Evolutionary conservation across 2,329 filamentous ascomycete genomes (phyloP).

Genomic region (Sporothrix variecibatus): DNA sequence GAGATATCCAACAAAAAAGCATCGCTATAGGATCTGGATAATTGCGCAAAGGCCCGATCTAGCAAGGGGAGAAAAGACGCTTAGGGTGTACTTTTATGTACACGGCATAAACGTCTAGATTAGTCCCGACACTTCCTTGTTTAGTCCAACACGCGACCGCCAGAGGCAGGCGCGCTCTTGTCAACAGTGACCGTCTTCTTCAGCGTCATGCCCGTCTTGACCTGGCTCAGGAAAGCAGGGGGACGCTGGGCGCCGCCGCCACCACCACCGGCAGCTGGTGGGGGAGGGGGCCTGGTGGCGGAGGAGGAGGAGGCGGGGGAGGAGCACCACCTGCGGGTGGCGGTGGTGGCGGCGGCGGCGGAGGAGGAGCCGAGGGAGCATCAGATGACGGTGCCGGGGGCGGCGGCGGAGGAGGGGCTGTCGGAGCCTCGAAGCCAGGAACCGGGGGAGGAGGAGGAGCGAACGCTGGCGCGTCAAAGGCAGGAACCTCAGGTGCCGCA

Average conservation of each 20-base stretch:
- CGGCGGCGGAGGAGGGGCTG: conserved; percentile 32
- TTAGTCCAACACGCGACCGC: conserved; percentile 71
- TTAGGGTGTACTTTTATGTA: background rate
- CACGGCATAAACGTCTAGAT: conserved; percentile 29
- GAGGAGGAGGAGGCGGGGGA: conserved; percentile 47
- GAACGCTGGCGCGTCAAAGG: conserved; percentile 28
- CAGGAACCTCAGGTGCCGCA: conserved; percentile 34
- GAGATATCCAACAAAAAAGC: conserved; percentile 4
- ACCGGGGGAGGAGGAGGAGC: conserved; percentile 29
- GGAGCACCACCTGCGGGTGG: conserved; percentile 42
- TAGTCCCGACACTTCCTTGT: background rate
- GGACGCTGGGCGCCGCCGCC: conserved; percentile 43
- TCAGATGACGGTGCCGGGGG: conserved; percentile 32
- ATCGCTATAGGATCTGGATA: background rate
- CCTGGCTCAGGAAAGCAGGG: conserved; percentile 74
- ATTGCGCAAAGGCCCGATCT: background rate
- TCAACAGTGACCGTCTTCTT: conserved; percentile 92
- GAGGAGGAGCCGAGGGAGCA: conserved; percentile 36
- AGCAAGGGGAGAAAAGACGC: background rate
- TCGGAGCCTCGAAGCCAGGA: conserved; percentile 39
- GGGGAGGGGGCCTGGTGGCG: conserved; percentile 42
- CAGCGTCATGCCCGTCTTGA: conserved; percentile 75
- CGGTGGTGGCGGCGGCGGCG: conserved; percentile 43
- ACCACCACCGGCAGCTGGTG: conserved; percentile 44
- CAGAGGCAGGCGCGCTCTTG: conserved; percentile 69